Percentiles rank a stretch among this genome's conserved stretches.
Conservation (phyloP, 306 rosid genomes). For the Vigna reflexopilosa region DNA sequence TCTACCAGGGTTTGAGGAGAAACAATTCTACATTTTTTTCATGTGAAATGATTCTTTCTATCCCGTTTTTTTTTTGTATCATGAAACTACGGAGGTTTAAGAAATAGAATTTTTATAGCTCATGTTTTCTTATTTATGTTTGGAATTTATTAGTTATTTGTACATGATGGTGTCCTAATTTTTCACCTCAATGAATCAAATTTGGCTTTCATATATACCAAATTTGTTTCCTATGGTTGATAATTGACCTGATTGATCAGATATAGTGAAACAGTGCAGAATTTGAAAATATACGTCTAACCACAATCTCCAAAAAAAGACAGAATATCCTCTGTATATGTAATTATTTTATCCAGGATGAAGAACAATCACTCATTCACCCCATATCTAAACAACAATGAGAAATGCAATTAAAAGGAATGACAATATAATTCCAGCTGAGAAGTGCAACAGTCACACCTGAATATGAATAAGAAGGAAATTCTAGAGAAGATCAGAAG, state of each 20-base stretch:
- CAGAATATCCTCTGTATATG: too few species aligned
- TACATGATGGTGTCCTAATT: neutral
- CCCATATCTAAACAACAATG: too few species aligned
- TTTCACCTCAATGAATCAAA: neutral
- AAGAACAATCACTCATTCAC: too few species aligned
- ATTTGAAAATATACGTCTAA: too few species aligned
- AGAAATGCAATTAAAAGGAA: too few species aligned
- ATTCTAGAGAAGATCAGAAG: too few species aligned
- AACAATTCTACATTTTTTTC: neutral
- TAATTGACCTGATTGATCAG: conserved; percentile 18
- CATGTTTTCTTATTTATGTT: neutral
- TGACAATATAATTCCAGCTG: too few species aligned
- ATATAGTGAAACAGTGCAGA: neutral
- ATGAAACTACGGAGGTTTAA: conserved; percentile 3
- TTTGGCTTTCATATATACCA: neutral
- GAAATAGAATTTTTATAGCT: neutral
- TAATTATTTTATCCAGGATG: too few species aligned
- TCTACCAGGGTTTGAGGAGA: conserved; percentile 2
- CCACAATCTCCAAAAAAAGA: too few species aligned
- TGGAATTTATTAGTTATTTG: neutral
- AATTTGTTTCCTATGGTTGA: conserved; percentile 25
- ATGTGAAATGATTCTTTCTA: neutral
- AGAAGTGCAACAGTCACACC: too few species aligned
- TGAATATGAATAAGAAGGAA: too few species aligned
- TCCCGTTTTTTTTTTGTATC: neutral